A percentile compares a stretch with the other conserved stretches of the same genome.
phyloP scores from a whole-genome alignment of 148 eudicot genomes.

The Rhododendron henanense region DNA sequence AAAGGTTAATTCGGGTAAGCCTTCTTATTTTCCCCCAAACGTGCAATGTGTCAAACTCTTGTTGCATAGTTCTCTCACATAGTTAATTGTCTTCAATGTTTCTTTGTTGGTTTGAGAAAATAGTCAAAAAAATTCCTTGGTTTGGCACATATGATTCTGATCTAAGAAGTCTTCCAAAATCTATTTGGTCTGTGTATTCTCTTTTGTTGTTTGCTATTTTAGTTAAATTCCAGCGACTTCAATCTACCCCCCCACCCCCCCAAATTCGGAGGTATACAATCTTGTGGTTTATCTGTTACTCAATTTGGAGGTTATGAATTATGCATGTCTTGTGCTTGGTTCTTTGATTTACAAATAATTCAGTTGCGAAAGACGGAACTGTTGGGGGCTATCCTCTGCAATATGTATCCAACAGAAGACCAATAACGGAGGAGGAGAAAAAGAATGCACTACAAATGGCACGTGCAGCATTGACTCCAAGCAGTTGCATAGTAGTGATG shows the following conservation, averaged over 20 bases:
- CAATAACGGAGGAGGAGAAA: constrained; percentile 26
- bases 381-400: neutral
- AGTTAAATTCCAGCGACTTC: neutral
- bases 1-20: constrained; percentile 1
- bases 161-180: neutral
- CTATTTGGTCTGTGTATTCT: neutral
- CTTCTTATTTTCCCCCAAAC: neutral
- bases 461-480: constrained; percentile 9
- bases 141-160: neutral
- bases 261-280: neutral
- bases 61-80: neutral
- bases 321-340: neutral
- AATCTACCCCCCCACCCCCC: too few relatives aligned
- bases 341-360: neutral
- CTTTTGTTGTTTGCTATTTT: neutral
- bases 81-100: neutral
- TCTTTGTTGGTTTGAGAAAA: neutral
- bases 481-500: constrained; percentile 27
- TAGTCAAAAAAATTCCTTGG: neutral
- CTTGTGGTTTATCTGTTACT: neutral
- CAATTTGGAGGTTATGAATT: neutral
- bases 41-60: neutral
- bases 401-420: constrained; percentile 30
- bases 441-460: constrained; percentile 26
- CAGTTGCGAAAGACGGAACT: neutral